A percentile compares a stretch with the other conserved stretches of the same genome.
These are phyloP conservation scores for Citrus glauca DNA, from an alignment of 345 rosid genomes.

Conservation along the genomic window DNA sequence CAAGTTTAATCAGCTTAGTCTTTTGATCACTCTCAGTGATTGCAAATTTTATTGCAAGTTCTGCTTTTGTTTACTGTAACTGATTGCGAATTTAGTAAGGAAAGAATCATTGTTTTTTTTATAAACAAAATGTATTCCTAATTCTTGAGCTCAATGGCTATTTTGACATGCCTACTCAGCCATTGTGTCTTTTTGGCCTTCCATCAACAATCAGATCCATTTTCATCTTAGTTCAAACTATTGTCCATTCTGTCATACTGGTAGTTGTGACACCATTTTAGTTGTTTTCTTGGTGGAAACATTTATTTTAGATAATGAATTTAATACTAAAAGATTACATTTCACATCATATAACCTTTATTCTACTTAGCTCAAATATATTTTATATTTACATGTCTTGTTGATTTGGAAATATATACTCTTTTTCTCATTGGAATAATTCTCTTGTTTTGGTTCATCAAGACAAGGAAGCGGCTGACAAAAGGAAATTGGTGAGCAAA, in stretches of 20 bases:
- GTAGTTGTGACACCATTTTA: background rate
- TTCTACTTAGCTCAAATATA: background rate
- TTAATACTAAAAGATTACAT: background rate
- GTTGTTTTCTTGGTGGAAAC: background rate
- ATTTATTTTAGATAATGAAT: background rate
- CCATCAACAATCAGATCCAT: background rate
- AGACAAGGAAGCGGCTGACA: slow-evolving; percentile 73
- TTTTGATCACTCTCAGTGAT: background rate
- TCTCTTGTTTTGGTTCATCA: slow-evolving; percentile 18
- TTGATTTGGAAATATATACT: background rate
- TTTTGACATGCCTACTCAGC: background rate
- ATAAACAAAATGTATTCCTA: background rate
- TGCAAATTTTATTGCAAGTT: background rate
- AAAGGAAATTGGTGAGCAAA: slow-evolving; percentile 81
- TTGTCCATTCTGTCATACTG: background rate
- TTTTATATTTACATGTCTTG: background rate
- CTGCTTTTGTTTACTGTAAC: background rate
- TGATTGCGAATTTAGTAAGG: background rate
- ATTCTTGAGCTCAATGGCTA: background rate
- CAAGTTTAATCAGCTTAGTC: background rate
- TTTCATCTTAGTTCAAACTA: background rate
- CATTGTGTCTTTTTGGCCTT: background rate
- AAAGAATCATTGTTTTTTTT: background rate
- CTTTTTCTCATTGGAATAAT: background rate
- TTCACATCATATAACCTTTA: background rate